phyloP scores from a whole-genome alignment of 257 asterid species.

The Fraxinus cuspidata region DNA sequence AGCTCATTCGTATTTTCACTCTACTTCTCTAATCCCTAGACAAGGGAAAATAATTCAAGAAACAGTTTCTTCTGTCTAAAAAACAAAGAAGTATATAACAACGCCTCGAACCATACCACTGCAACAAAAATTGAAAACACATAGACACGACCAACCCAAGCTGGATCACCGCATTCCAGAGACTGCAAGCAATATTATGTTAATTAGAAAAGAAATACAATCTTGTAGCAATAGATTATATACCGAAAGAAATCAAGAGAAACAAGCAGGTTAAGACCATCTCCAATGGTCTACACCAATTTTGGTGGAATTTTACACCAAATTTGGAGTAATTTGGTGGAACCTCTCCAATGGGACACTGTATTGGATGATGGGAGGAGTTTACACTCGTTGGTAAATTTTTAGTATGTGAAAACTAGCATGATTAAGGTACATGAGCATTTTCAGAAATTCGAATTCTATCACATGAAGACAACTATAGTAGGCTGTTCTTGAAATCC shows the following conservation, averaged over 20 bases:
- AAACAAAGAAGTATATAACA: not conserved
- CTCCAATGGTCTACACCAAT: too few species aligned
- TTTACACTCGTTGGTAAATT: too few species aligned
- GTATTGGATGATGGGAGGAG: too few species aligned
- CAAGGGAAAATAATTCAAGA: not conserved
- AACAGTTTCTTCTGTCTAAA: not conserved
- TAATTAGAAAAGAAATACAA: slow-evolving; percentile 26
- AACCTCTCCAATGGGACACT: too few species aligned
- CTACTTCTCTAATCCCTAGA: not conserved
- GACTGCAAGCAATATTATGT: slow-evolving; percentile 61
- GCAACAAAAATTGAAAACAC: slow-evolving; percentile 79
- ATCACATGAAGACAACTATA: too few species aligned
- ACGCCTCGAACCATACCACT: slow-evolving; percentile 60
- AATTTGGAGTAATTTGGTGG: too few species aligned
- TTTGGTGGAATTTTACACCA: too few species aligned
- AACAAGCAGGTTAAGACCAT: not conserved
- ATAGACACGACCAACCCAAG: slow-evolving; percentile 79
- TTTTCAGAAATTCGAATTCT: too few species aligned
- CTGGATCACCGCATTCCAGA: slow-evolving; percentile 69
- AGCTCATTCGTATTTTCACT: not conserved
- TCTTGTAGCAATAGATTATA: slow-evolving; percentile 14
- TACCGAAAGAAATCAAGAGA: slow-evolving; percentile 14
- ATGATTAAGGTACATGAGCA: too few species aligned
- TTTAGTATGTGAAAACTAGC: too few species aligned
- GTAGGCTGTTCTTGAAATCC: too few species aligned